Conservation (phyloP, 768 basidiomycete species). For the Suillus weaverae region DNA sequence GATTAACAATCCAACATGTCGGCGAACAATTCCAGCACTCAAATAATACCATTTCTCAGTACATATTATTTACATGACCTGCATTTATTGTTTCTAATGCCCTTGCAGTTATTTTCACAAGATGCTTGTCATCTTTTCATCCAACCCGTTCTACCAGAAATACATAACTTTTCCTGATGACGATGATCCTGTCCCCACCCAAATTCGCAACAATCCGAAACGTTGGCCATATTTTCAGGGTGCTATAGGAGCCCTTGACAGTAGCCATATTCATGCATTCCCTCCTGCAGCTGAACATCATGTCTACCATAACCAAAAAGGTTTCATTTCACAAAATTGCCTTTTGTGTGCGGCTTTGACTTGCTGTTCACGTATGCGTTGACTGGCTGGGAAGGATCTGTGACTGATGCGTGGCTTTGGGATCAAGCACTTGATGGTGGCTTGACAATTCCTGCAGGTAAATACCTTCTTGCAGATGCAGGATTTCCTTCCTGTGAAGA, state of each 20-base stretch:
- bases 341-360: slow-evolving; percentile 17
- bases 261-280: slow-evolving; percentile 7
- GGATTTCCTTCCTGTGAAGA: slow-evolving; percentile 13
- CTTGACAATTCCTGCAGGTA: slow-evolving; percentile 32
- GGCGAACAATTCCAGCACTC: slow-evolving; percentile 40
- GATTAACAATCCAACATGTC: slow-evolving; percentile 25
- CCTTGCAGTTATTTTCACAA: slow-evolving; percentile 21
- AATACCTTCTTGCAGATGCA: slow-evolving; percentile 31
- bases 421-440: slow-evolving; percentile 17
- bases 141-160: slow-evolving; percentile 26
- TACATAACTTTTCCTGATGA: slow-evolving; percentile 21
- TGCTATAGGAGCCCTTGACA: slow-evolving; percentile 35
- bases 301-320: slow-evolving; percentile 17
- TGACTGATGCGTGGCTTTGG: slow-evolving; percentile 12
- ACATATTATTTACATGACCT: neutral
- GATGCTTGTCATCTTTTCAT: slow-evolving; percentile 18
- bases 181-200: slow-evolving; percentile 9
- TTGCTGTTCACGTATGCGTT: slow-evolving; percentile 15
- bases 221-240: slow-evolving; percentile 33
- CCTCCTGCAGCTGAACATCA: neutral
- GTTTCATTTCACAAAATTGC: slow-evolving; percentile 15
- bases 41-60: slow-evolving; percentile 40
- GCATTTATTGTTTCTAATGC: neutral
- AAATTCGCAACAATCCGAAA: slow-evolving; percentile 27
- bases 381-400: slow-evolving; percentile 21